Conservation (phyloP, 1,139 yeast genomes). For the Lodderomyces theae region DNA sequence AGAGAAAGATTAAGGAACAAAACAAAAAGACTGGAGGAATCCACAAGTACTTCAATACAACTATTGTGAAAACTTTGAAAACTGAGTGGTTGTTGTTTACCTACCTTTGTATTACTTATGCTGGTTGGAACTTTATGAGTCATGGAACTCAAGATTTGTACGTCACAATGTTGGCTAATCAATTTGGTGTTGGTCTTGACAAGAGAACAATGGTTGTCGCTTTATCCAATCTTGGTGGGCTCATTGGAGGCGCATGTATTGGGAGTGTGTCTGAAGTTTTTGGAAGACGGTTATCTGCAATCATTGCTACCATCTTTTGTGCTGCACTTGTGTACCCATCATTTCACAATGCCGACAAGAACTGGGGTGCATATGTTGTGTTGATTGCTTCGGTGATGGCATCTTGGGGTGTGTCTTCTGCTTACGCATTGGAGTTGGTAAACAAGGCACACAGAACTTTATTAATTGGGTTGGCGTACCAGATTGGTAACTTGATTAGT, state of each 20-base stretch:
- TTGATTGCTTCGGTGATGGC: conserved; percentile 32
- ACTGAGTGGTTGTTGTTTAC: conserved; percentile 45
- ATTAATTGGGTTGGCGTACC: conserved; percentile 41
- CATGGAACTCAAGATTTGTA: conserved; percentile 57
- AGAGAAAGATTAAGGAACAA: conserved; percentile 14
- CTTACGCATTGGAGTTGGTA: conserved; percentile 35
- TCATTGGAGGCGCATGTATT: conserved; percentile 46
- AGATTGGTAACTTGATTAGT: conserved; percentile 37
- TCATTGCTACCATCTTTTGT: conserved; percentile 26
- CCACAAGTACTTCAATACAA: conserved; percentile 2
- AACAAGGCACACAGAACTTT: conserved; percentile 36
- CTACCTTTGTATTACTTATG: conserved; percentile 45
- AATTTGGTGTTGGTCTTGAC: conserved; percentile 32
- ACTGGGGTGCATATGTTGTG: conserved; percentile 28
- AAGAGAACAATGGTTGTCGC: conserved; percentile 44
- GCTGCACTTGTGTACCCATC: conserved; percentile 38
- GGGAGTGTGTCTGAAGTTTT: conserved; percentile 45
- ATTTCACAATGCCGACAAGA: conserved; percentile 27
- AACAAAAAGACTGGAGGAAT: conserved; percentile 8
- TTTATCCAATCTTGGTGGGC: conserved; percentile 53
- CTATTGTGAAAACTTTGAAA: conserved; percentile 21
- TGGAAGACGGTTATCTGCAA: conserved; percentile 48
- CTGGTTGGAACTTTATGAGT: conserved; percentile 53
- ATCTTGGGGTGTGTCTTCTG: conserved; percentile 39
- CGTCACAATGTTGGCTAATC: conserved; percentile 46